Conservation (phyloP, 441 rosid genomes). For the Populus trichocarpa region DNA sequence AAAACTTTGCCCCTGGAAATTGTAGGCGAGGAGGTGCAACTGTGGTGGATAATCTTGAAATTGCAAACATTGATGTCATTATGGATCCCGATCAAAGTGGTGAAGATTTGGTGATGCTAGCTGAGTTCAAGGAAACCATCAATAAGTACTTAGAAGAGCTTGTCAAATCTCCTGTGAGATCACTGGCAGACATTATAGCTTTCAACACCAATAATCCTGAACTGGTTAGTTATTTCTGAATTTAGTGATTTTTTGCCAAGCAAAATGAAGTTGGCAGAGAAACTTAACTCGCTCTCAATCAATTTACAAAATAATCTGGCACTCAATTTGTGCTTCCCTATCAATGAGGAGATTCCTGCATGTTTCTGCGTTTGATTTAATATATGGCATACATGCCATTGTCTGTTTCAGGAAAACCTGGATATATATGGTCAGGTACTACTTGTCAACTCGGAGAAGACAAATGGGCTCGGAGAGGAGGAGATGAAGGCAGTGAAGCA, state of each 20-base stretch:
- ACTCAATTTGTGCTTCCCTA: too few species aligned
- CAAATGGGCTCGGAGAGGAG: constrained; percentile 25
- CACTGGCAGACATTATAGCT: constrained; percentile 31
- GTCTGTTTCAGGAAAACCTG: constrained; percentile 31
- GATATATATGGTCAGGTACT: constrained; percentile 32
- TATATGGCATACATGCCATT: not conserved
- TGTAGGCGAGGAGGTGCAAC: constrained; percentile 30
- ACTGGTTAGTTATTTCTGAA: constrained; percentile 19
- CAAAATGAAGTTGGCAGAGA: too few species aligned
- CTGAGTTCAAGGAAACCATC: constrained; percentile 27
- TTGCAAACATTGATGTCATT: constrained; percentile 24
- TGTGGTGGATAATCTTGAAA: constrained; percentile 30
- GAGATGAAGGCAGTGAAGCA: constrained; percentile 23
- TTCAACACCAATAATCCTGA: constrained; percentile 30
- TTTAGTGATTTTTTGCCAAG: not conserved
- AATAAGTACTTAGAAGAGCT: constrained; percentile 26
- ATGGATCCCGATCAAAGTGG: constrained; percentile 24
- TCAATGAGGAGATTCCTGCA: too few species aligned
- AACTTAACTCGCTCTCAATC: not conserved
- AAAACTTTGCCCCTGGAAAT: not conserved
- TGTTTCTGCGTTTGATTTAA: not conserved
- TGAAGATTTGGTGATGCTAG: constrained; percentile 13
- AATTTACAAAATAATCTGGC: too few species aligned
- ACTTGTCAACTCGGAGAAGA: constrained; percentile 36
- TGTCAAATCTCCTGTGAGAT: constrained; percentile 31